Evolutionary conservation across 805 yeast species (phyloP).

Genomic region (Zygoascus bituminiphila): DNA sequence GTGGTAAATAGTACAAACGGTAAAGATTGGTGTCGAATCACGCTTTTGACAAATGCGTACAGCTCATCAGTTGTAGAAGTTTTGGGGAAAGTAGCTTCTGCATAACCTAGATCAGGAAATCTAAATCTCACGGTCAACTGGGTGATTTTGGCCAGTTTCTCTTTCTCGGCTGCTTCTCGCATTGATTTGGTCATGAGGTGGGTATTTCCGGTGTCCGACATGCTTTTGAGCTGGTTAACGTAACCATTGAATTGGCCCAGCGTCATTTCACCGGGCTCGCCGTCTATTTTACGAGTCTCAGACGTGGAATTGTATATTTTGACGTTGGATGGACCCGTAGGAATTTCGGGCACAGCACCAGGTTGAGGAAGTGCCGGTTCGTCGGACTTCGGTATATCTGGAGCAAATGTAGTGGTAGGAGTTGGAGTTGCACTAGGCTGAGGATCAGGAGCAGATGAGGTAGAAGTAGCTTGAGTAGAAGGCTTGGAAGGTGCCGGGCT

Average conservation of each 20-base stretch:
- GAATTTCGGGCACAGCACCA: not conserved
- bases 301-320: not conserved
- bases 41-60: slow-evolving; percentile 26
- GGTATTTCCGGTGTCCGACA: slow-evolving; percentile 16
- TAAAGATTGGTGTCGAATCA: slow-evolving; percentile 23
- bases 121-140: slow-evolving; percentile 41
- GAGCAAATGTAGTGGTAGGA: not conserved
- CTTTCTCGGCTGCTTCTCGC: slow-evolving; percentile 28
- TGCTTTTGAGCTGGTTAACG: slow-evolving; percentile 40
- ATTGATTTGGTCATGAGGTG: slow-evolving; percentile 39
- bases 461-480: not conserved
- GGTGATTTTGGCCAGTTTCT: slow-evolving; percentile 21
- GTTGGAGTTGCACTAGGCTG: not conserved
- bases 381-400: not conserved
- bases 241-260: slow-evolving; percentile 47
- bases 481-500: not conserved
- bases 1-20: slow-evolving; percentile 38
- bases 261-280: slow-evolving; percentile 37
- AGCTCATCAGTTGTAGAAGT: slow-evolving; percentile 35
- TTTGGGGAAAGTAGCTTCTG: slow-evolving; percentile 44
- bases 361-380: not conserved
- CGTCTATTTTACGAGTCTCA: slow-evolving; percentile 25
- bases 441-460: not conserved
- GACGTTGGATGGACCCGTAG: not conserved
- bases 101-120: slow-evolving; percentile 48